Base-by-base conservation (phyloP, 202 grass and related monocot species). In the Hordeum pubiflorum region DNA sequence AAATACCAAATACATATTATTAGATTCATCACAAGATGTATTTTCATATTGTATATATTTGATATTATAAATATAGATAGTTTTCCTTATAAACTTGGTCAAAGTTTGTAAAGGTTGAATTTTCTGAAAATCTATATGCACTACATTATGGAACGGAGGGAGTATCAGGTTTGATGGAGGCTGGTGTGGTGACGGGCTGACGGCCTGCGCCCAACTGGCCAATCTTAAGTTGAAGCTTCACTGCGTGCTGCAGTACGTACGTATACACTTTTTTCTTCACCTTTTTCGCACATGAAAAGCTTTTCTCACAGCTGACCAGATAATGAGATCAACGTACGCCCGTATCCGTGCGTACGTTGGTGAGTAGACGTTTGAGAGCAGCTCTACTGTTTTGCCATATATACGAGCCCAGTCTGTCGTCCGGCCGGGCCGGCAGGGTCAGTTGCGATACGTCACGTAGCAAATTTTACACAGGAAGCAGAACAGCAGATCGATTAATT, bases 161-260 rank as follows among this genome's bases (percentile, higher is more conserved):
- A 26, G 24, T 26, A 58, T 23, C 55, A 23, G 55, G 20, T 23
- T 58, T 23, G 55, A 58, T 23, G 20, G 5, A 23, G 20, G 55
- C 20, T 58, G 55, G 0, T 23, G 55, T 0, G 55, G 55, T 5
- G n/a, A 23, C 55, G 50, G 50, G 50, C 17, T 54, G 17, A 54
- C 17, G 17, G 50, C 6, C 50, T 7, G 50, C 58, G 14, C 46
- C 8, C 36, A n/a, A 20, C 27, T 34, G 4, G 17, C 17, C 52
- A 52, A 26, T 9, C 21, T 29, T 70, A 79, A 83, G 75, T 86
- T 86, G 81, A 86, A 81, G 64, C 85, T 22, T 79, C 14, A 66
- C 26, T 50, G 34, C 43, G 4, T 17, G 44, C 4, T 7, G n/a
- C 70, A 12, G 38, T 48, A 17, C 36, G 66, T 58, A 29, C 44